Base-by-base conservation (phyloP, 2,329 filamentous ascomycete species). In the Nothophaeocryptopus gaeumannii region DNA sequence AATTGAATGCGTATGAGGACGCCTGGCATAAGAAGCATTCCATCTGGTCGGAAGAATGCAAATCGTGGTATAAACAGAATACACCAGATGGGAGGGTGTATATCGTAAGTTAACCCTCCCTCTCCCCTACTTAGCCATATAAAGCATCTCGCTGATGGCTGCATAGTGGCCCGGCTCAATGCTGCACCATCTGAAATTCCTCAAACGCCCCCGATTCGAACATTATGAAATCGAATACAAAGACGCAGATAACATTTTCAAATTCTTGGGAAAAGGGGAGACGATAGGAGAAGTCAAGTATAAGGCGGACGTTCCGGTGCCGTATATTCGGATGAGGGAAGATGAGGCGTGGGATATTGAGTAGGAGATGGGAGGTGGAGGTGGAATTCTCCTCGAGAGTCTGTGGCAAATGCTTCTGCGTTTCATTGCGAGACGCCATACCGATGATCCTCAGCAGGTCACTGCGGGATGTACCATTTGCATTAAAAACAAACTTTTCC, bases 191-290 rank as follows among this genome's bases (percentile, higher is more conserved):
- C 47, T 63, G 14, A 58, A 61, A 36, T 60, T 58, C 44, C 47
- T 65, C 12, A 58, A 66, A 9, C 64, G 71, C 2, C 68, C 76
- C 7, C 63, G 76, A 5, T 67, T 66, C 1, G 75, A 78, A 57
- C 74, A 78, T 54, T 77, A 74, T 53, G 70, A 77, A 9, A 69
- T 78, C 33, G 64, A 64, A 44, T 77, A 78, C 53, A 63, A 65
- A 39, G 70, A 67, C 13, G 40, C 57, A 8, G 57, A 56, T 29
- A 77, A 78, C 56, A 63, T 67, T 5, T 77, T 73, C 55, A 52
- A 66, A 16, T 76, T 76, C 54, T 67, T 78, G 68, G 75, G 75
- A 0, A 75, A 76, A 58, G 75, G 75, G 1, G 73, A 71, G 54
- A 72, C 72, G 5, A 63, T 58, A 32, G 41, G 50, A 1, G 45